A percentile compares a stretch with the other conserved stretches of the same genome.
These are phyloP conservation scores for Oxytropis ochrocephala DNA, from an alignment of 306 rosid genomes.

Conservation along the genomic window DNA sequence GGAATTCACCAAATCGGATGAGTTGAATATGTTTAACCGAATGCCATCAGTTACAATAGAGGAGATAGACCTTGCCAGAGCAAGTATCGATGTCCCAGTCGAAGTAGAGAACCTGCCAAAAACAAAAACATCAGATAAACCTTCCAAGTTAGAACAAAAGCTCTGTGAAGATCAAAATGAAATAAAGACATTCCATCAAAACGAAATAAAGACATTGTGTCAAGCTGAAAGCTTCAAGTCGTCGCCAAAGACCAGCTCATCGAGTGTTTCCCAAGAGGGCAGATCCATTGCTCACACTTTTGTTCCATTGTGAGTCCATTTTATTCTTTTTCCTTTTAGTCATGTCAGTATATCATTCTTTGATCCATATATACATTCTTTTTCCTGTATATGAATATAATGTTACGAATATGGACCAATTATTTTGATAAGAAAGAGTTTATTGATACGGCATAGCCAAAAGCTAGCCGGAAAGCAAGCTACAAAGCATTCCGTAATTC, in stretches of 20 bases:
- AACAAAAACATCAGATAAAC: constrained; percentile 15
- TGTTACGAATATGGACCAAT: neutral
- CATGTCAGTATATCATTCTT: constrained; percentile 29
- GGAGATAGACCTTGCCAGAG: constrained; percentile 16
- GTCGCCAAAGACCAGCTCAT: constrained; percentile 26
- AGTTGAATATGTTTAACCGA: constrained; percentile 22
- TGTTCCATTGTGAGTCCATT: constrained; percentile 56
- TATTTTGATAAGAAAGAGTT: too few relatives aligned
- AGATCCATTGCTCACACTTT: constrained; percentile 27
- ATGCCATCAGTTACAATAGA: constrained; percentile 14
- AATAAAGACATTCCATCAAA: neutral
- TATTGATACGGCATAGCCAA: too few relatives aligned
- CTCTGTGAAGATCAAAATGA: neutral
- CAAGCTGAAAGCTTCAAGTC: too few relatives aligned
- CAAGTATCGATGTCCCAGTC: neutral
- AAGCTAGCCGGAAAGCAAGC: too few relatives aligned
- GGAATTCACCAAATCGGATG: constrained; percentile 40
- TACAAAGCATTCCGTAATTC: too few relatives aligned
- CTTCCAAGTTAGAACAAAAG: constrained; percentile 10
- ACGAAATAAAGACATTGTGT: too few relatives aligned
- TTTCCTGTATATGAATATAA: neutral
- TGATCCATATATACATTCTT: neutral
- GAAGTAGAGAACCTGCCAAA: constrained; percentile 13
- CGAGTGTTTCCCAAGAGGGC: constrained; percentile 34
- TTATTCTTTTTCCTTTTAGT: constrained; percentile 37